phyloP scores from a whole-genome alignment of 2,329 filamentous ascomycete species.

The Cryoendolithus antarcticus region DNA sequence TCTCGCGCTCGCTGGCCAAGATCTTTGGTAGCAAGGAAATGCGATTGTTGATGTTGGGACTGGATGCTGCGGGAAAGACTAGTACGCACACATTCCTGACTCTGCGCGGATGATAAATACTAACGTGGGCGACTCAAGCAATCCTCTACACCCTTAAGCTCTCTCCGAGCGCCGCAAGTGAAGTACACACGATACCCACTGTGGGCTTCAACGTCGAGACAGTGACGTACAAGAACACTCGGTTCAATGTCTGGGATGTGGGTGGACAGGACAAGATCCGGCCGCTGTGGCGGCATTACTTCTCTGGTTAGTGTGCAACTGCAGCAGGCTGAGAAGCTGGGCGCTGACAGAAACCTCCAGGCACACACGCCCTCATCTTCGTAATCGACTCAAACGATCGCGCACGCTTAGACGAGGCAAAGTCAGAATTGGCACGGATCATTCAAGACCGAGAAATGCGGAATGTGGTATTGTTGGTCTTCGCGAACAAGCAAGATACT shows the following conservation, averaged over 20 bases:
- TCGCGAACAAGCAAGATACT: conserved; percentile 99
- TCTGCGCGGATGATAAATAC: no score
- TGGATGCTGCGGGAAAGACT: conserved; percentile 96
- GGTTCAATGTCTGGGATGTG: conserved; percentile 99
- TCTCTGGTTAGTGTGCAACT: conserved; percentile 46
- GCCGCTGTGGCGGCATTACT: conserved; percentile 99
- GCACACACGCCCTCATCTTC: conserved; percentile 97
- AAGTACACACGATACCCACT: conserved; percentile 97
- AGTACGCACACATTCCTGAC: conserved; percentile 40
- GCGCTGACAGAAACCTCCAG: conserved; percentile 29
- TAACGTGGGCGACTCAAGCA: no score
- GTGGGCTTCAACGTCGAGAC: conserved; percentile 99
- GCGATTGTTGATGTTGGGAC: conserved; percentile 92
- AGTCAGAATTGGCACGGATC: conserved; percentile 94
- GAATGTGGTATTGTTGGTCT: conserved; percentile 91
- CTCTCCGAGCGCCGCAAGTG: conserved; percentile 51
- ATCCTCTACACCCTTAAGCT: conserved; percentile 99
- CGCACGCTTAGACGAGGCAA: conserved; percentile 92
- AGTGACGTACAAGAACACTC: conserved; percentile 99
- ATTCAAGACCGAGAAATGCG: conserved; percentile 98
- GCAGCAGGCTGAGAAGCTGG: no score
- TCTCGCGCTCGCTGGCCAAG: conserved; percentile 96
- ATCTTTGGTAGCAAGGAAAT: conserved; percentile 99
- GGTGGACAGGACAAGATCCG: conserved; percentile 99
- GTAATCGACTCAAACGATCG: conserved; percentile 98